Conservation (phyloP, 2,329 filamentous ascomycete genomes). For the Macroventuria anomochaeta region DNA sequence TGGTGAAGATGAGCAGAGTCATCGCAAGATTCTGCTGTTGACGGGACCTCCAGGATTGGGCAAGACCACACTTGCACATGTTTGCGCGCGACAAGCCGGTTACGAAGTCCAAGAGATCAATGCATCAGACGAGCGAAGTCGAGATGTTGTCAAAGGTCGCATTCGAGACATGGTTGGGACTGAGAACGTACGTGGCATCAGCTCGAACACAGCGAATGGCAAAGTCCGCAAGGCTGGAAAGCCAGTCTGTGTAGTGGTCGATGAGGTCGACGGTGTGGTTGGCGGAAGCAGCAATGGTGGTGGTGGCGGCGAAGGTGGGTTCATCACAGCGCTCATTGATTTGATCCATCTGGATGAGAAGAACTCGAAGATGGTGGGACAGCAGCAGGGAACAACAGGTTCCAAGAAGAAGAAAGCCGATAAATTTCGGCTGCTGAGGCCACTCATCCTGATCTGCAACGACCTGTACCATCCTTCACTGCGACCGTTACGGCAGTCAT, state of each 20-base stretch:
- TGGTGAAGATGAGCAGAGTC: slow-evolving; percentile 73
- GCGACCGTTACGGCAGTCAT: slow-evolving; percentile 79
- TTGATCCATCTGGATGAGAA: slow-evolving; percentile 85
- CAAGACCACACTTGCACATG: slow-evolving; percentile 95
- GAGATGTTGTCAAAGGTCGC: slow-evolving; percentile 85
- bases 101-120: slow-evolving; percentile 98
- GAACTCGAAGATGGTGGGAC: slow-evolving; percentile 62
- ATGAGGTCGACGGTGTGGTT: slow-evolving; percentile 95
- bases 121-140: slow-evolving; percentile 91
- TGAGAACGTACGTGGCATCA: slow-evolving; percentile 82
- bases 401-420: slow-evolving; percentile 74
- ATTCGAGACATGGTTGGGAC: slow-evolving; percentile 93
- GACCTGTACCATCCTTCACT: slow-evolving; percentile 94
- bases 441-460: slow-evolving; percentile 94
- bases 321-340: slow-evolving; percentile 93
- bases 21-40: slow-evolving; percentile 86
- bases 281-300: slow-evolving; percentile 73
- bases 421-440: slow-evolving; percentile 83
- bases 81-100: slow-evolving; percentile 91
- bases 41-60: slow-evolving; percentile 92
- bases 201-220: slow-evolving; percentile 59
- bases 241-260: slow-evolving; percentile 91
- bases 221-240: slow-evolving; percentile 75
- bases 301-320: slow-evolving; percentile 81
- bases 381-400: slow-evolving; percentile 42